Base-by-base conservation (phyloP, 2,329 filamentous ascomycete species). In the Cucurbitaria berberidis region DNA sequence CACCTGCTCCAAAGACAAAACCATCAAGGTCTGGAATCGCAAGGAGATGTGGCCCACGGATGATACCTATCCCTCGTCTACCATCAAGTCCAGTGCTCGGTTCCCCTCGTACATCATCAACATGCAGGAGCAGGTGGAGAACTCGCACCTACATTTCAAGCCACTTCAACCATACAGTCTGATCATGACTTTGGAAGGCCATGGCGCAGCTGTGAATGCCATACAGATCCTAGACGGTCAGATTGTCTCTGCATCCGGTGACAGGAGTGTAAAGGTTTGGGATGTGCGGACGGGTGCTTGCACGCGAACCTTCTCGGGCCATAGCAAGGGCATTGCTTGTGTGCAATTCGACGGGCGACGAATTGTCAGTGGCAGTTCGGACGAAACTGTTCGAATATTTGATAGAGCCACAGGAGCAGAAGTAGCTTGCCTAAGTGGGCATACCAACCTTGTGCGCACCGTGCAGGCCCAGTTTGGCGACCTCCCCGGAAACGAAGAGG, bases 1-100 rank as follows among this genome's bases (percentile, higher is more conserved):
- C 11, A 99, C 95, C 0, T 98, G 95, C 68, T 98, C 93, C 43
- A 99, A 99, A 74, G 95, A 99, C 75, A 96, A 93, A 74, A 89
- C 89, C 0, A 96, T 99, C 80, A 97, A 97, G 75, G 87, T 99
- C 16, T 99, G 96, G 84, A 98, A 93, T 72, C 87, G 95, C 5
- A 82, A 80, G 16, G 68, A 74, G 47, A 68, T 81, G 40, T 56
- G 69, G 45, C 69, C 74, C 1, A 76, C 75, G 9, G 74, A 76
- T 39, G 67, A 74, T 5, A 68, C 73, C 3, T 77, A 77, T 52
- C 75, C 74, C 16, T 67, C 63, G 51, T 74, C 58, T 47, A 82
- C 67, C 55, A 73, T 64, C 59, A 75, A 77, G 36, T 71, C 75
- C 9, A 74, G 73, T 4, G 78, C 79, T 16, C 76, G 69, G 8